Evolutionary conservation across 2,329 filamentous ascomycete species (phyloP), one percentile per base, ranked within the genome.

Genomic region (Amylocarpus encephaloides): DNA sequence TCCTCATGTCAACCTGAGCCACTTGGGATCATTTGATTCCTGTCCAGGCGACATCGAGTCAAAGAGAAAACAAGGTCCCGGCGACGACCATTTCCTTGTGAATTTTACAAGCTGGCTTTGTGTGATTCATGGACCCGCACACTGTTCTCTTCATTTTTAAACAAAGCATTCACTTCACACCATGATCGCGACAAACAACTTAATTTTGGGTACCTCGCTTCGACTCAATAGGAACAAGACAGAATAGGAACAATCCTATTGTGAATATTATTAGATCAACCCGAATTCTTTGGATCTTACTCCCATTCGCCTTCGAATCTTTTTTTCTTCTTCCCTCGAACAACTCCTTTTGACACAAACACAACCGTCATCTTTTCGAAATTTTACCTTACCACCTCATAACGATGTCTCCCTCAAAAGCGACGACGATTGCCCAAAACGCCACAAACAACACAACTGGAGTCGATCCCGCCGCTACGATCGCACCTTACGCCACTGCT

Each of bases 401-500:
- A 18, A 5, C n/a, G 16, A n/a, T 11, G 10, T 16, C 38, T 11
- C 10, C 38, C 34, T 40, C 51, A 36, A 40, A 48, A 13, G 50
- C 51, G 26, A 56, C 52, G 5, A 33, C 51, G 32, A 48, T 49
- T 13, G 26, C 39, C 22, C 38, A 40, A n/a, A 40, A 6, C 44
- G 30, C 2, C 13, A 39, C 22, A 38, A n/a, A 16, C 13, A 45
- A 41, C 19, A 19, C 48, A 39, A 49, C 22, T 26, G 43, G 51
- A 36, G 41, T 42, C 12, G 38, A 29, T n/a, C 61, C 72, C 18
- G 70, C 67, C 38, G 69, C 72, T 16, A 78, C 76, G 16, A 77
- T 83, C 51, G 72, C 75, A 12, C 75, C 77, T 15, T 85, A 74
- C 64, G 71, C 75, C 59, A 75, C 73, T 30, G 72, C 71, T 42